These are phyloP conservation scores for Cladochytrium replicatum DNA, from an alignment of 192 early-diverging fungal genomes.

Conservation along the genomic window DNA sequence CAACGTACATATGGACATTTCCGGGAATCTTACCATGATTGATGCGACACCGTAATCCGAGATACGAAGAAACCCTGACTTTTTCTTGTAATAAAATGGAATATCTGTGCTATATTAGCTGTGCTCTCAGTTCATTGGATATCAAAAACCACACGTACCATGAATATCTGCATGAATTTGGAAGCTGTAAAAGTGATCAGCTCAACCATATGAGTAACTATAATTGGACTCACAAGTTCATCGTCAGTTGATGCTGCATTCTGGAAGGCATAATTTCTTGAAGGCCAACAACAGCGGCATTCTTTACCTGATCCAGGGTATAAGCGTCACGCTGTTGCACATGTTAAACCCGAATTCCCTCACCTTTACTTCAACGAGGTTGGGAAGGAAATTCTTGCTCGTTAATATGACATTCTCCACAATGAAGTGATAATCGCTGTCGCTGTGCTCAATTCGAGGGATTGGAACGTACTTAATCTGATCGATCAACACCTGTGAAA, in stretches of 20 bases:
- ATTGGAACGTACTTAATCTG: constrained; percentile 33
- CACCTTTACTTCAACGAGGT: constrained; percentile 28
- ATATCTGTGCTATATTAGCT: no score
- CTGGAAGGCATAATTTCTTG: not conserved
- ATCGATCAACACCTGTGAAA: constrained; percentile 20
- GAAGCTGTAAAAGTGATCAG: constrained; percentile 2
- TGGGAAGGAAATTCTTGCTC: constrained; percentile 28
- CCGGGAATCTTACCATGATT: constrained; percentile 28
- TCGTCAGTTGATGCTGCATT: constrained; percentile 9
- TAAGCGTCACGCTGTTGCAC: no score
- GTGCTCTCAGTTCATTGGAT: no score
- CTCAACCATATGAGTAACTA: not conserved
- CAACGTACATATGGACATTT: constrained; percentile 8
- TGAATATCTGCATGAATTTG: constrained; percentile 39
- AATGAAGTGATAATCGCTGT: constrained; percentile 21
- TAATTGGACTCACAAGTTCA: constrained; percentile 12
- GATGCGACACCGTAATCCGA: constrained; percentile 40
- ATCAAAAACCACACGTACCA: no score
- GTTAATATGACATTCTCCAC: constrained; percentile 28
- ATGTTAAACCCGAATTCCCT: no score
- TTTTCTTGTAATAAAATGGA: constrained; percentile 47
- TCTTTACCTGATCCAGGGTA: constrained; percentile 10
- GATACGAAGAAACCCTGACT: constrained; percentile 38
- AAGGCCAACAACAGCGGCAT: constrained; percentile 16
- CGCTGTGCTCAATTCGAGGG: constrained; percentile 30